These are phyloP conservation scores for Aphanoascus verrucosus DNA, from an alignment of 2,329 filamentous ascomycete species.

Conservation along the genomic window DNA sequence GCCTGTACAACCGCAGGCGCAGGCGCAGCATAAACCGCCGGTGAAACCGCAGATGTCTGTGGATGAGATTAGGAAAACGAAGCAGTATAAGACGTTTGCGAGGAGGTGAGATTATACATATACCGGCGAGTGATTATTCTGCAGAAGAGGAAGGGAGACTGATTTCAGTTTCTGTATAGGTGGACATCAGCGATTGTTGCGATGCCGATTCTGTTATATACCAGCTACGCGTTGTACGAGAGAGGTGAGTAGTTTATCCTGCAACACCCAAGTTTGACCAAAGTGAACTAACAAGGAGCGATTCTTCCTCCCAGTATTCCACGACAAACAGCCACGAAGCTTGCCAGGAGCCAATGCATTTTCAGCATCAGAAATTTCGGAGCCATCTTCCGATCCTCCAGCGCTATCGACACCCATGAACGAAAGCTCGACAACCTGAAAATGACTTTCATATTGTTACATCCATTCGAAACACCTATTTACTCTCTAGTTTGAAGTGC, in stretches of 20 bases:
- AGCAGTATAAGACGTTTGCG: constrained; percentile 31
- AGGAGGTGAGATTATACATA: constrained; percentile 24
- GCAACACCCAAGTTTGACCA: background rate
- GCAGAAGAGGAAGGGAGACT: background rate
- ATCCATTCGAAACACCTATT: too few relatives aligned
- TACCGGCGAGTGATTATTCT: background rate
- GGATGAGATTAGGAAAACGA: constrained; percentile 32
- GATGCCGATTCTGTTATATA: constrained; percentile 21
- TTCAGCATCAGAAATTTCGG: background rate
- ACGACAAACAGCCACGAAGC: constrained; percentile 9
- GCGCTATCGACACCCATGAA: background rate
- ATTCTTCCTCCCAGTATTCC: constrained; percentile 6
- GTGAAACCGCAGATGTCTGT: background rate
- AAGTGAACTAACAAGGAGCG: background rate
- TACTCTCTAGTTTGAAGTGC: background rate
- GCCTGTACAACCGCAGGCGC: background rate
- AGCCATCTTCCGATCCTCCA: background rate
- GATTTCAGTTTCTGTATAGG: constrained; percentile 10
- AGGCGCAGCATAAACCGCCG: background rate
- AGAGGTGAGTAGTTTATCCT: constrained; percentile 16
- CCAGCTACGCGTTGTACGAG: constrained; percentile 22
- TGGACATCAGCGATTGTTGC: constrained; percentile 23
- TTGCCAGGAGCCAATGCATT: constrained; percentile 13
- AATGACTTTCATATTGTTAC: too few relatives aligned
- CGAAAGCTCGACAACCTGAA: background rate